Evolutionary conservation across 2,329 filamentous ascomycete genomes (phyloP), one percentile per base, ranked within the genome.

Genomic region (Ceratocystis harringtonii): DNA sequence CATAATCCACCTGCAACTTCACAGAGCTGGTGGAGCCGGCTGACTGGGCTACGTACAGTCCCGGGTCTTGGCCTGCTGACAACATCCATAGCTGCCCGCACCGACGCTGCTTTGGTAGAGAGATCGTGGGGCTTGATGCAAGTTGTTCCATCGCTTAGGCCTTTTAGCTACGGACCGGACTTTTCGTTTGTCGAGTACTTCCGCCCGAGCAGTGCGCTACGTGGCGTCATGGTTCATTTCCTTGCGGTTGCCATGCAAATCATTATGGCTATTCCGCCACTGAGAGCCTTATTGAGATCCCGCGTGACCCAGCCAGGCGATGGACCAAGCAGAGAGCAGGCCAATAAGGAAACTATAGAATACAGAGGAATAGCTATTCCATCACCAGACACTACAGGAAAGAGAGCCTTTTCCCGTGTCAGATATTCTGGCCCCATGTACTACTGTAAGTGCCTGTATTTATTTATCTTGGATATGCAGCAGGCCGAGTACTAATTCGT

Each of bases 91-190:
- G 76, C 79, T 25, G 77, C 72, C 5, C 71, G 73, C 8, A 79
- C 80, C 1, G 82, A 88, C 69, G 72, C 75, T 3, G 76, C 81
- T 15, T 75, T 82, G 19, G 80, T 87, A 5, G 79, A 85, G 68
- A 78, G 85, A 55, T 81, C 81, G 7, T 88, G 85, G 85, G 85
- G 85, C 17, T 74, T 88, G 1, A 73, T 82, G 8, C 73, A 76
- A n/a, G 72, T 75, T 65, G 75, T 76, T 2, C 76, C 79, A 6
- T 76, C 71, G 36, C 77, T 76, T 43, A 73, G 74, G 66, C 73
- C 75, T 22, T 73, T 81, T 64, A 77, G 76, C 50, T 87, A 87
- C 69, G 85, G 85, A 0, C 77, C 80, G n/a, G 81, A 81, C 36
- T 88, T 87, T 71, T 78, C 76, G 1, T 86, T 81, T 72, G 72